Evolutionary conservation across 1,139 yeast genomes (phyloP).

Genomic region (Diutina mesorugosa): DNA sequence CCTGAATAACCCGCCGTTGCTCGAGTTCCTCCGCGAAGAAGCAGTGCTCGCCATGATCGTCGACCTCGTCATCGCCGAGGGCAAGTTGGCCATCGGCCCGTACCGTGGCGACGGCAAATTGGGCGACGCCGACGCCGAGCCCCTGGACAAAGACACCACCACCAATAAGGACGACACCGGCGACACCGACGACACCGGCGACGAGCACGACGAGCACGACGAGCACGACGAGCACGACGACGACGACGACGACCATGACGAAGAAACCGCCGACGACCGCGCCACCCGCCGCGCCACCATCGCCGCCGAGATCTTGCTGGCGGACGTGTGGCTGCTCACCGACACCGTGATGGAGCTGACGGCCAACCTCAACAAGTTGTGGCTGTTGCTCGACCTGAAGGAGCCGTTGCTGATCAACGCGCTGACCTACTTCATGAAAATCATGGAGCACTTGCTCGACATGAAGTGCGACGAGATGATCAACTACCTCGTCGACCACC

Average conservation of each 20-base stretch:
- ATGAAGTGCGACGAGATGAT: conserved; percentile 83
- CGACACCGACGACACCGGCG: conserved; percentile 6
- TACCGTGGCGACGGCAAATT: neutral
- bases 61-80: conserved; percentile 46
- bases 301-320: conserved; percentile 82
- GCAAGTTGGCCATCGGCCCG: conserved; percentile 7
- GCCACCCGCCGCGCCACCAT: conserved; percentile 66
- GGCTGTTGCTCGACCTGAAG: conserved; percentile 59
- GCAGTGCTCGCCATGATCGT: conserved; percentile 54
- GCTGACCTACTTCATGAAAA: conserved; percentile 86
- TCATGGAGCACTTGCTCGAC: conserved; percentile 84
- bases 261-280: conserved; percentile 35
- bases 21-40: conserved; percentile 72
- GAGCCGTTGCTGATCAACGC: conserved; percentile 57
- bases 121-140: neutral
- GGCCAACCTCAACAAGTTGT: conserved; percentile 51
- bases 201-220: conserved; percentile 2
- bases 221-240: conserved; percentile 7
- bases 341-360: conserved; percentile 80
- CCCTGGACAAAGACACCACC: neutral
- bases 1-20: conserved; percentile 68
- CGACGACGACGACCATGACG: conserved; percentile 15
- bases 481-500: conserved; percentile 49
- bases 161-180: neutral
- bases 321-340: conserved; percentile 91